These are phyloP conservation scores for Pholiota conissans DNA, from an alignment of 768 basidiomycete species.

Conservation along the genomic window DNA sequence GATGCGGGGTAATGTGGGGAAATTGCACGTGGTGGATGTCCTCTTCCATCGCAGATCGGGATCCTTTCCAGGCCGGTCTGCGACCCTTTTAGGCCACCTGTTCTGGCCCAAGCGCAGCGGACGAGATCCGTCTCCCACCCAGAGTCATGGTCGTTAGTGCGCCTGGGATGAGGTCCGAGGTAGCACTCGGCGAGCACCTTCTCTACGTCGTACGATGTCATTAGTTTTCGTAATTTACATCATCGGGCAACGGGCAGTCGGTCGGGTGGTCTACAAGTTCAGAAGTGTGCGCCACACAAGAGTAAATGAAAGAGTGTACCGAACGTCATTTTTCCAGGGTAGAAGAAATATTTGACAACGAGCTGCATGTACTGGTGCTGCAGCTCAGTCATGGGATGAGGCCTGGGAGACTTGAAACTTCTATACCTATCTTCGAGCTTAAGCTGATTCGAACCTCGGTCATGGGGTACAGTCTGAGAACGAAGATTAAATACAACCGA, in stretches of 20 bases:
- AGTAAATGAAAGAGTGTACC: too few relatives aligned
- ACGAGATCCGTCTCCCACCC: not conserved
- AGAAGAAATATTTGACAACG: not conserved
- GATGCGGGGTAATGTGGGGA: conserved; percentile 21
- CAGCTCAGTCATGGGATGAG: too few relatives aligned
- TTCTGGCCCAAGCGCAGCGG: not conserved
- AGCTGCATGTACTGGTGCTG: too few relatives aligned
- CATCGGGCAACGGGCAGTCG: too few relatives aligned
- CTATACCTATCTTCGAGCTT: not conserved
- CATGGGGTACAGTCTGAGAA: too few relatives aligned
- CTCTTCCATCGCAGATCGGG: conserved; percentile 3
- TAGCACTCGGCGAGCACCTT: too few relatives aligned
- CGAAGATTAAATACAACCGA: not conserved
- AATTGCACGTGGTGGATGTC: conserved; percentile 9
- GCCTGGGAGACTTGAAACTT: too few relatives aligned
- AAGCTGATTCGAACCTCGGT: not conserved
- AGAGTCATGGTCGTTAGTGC: not conserved
- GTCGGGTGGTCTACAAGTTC: too few relatives aligned
- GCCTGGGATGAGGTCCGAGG: not conserved
- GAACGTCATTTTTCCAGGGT: too few relatives aligned
- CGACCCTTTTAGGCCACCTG: conserved; percentile 1
- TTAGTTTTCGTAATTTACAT: too few relatives aligned
- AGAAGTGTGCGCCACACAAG: too few relatives aligned
- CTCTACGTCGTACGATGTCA: too few relatives aligned
- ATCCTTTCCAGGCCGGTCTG: conserved; percentile 10